Percentiles rank a stretch among this genome's conserved stretches.
Evolutionary conservation across 805 yeast species (phyloP).

Genomic region (Teunomyces gatunensis): DNA sequence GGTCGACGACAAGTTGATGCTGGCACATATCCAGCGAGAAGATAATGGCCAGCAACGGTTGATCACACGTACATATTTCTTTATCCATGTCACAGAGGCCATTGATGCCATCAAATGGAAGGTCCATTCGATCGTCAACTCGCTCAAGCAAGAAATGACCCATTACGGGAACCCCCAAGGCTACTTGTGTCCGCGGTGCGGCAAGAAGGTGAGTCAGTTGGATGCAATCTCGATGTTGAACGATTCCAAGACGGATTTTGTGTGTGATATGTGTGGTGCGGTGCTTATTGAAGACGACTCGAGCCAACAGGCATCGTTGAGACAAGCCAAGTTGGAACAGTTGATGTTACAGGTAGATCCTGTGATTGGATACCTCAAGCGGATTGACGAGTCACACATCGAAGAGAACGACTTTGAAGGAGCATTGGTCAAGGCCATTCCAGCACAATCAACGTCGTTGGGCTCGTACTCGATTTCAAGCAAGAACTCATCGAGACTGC

Average conservation of each 20-base stretch:
- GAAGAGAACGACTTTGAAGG: conserved; percentile 41
- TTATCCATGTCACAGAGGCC: conserved; percentile 86
- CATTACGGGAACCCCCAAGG: conserved; percentile 91
- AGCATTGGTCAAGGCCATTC: conserved; percentile 77
- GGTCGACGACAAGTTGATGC: conserved; percentile 78
- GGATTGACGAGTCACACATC: conserved; percentile 39
- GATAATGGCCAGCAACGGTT: conserved; percentile 61
- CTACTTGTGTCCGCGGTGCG: conserved; percentile 84
- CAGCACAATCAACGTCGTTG: conserved; percentile 68
- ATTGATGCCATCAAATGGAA: conserved; percentile 97
- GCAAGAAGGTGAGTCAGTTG: conserved; percentile 73
- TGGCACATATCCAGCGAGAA: conserved; percentile 69
- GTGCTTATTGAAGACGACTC: conserved; percentile 84
- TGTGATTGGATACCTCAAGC: conserved; percentile 73
- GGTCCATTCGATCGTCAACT: conserved; percentile 79
- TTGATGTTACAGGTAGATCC: conserved; percentile 91
- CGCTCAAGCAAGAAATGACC: conserved; percentile 77
- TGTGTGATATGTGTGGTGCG: conserved; percentile 82
- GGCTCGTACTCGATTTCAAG: conserved; percentile 68
- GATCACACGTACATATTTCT: conserved; percentile 76
- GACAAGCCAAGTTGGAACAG: conserved; percentile 76
- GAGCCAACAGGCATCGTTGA: conserved; percentile 72
- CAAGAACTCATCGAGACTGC: conserved; percentile 30
- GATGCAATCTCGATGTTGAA: conserved; percentile 84
- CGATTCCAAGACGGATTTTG: conserved; percentile 74